Base-by-base conservation (phyloP, 1,284 basidiomycete species). In the Ganoderma lingzhi region DNA sequence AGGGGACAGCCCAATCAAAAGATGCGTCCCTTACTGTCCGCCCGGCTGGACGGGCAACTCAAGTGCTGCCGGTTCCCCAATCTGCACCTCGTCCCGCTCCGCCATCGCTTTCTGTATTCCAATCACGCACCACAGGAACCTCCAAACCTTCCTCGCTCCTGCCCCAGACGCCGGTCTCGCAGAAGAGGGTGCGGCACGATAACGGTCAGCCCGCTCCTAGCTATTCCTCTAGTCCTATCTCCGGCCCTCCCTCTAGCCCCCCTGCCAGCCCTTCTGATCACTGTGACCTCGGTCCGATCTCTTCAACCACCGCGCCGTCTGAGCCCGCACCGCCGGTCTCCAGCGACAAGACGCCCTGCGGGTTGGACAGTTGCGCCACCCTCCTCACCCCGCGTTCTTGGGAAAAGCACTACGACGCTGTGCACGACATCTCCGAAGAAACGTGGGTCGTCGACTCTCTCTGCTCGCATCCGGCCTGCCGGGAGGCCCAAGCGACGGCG, bases 391-490 rank as follows among this genome's bases (percentile, higher is more conserved):
- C 28, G n/a, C 3, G 28, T n/a, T 23, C 23, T 53, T 64, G 63
- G 63, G 39, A 41, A 4, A 6, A 35, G 39, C 63, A 64, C 63
- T 42, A 42, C 63, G 28, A n/a, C 37, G 0, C 12, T 2, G 53
- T 28, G 39, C 63, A 64, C 53, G 39, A 5, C 23, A 35, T 64
- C 37, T 28, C 51, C 53, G 53, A 48, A 17, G 1, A 14, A 39
- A 42, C 35, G 2, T 64, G 63, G 62, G 12, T n/a, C 23, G 4
- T 15, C 2, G 28, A n/a, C 42, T 19, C 44, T 30, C 30, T 17
- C 63, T 64, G 63, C 63, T 28, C 53, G 63, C 53, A 58, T 53
- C 37, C 51, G 19, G 39, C 6, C 15, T 64, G 63, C 53, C 32
- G 39, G 23, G 23, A 28, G n/a, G 35, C 59, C 39, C 53, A 35